Base-by-base conservation (phyloP, 306 rosid genomes). In the Quillaja saponaria region DNA sequence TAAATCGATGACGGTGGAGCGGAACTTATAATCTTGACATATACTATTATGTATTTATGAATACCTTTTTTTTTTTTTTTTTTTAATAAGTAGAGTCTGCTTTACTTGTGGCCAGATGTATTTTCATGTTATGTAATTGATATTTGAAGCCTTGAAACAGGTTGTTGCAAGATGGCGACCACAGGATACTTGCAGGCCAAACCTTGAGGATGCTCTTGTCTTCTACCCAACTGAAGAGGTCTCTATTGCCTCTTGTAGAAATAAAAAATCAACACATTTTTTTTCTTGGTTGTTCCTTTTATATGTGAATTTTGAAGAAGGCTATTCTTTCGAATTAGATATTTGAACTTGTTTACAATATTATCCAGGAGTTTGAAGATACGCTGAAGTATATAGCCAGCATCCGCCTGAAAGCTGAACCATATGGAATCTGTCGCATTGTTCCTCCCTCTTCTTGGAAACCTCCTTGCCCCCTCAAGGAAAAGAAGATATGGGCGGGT, bases 391-490 rank as follows among this genome's bases (percentile, higher is more conserved):
- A 86, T 68, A 89, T 94, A 73, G 87, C 95, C 1, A 89, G 87
- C 72, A 89, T 92, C 63, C 94, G 96, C 57, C 18, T 64, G 48
- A 80, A 67, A 71, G 99, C 95, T 51, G 97, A 92, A 69, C 85
- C 89, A 46, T 87, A 83, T 67, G 99, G 99, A 76, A 85, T 92
- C 66, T 92, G 99, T 67, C 95, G 96, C 67, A 89, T 92, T 75
- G 99, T 92, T 56, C 99, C 99, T 50, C 99, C 99, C 1, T 51
- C 86, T 39, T 94, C 96, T 58, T 94, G 99, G 99, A 94, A 82
- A 69, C 97, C 99, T 51, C 91, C 95, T 25, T 89, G 95, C 68
- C 90, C 91, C 61, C 95, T 94, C 58, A 87, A 74, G 85, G 86
- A 82, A 66, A 87, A 78, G 63, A 60, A 54, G 16, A 73, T 70